Evolutionary conservation across 2,329 filamentous ascomycete species (phyloP).

Genomic region (Talaromyces sp.): DNA sequence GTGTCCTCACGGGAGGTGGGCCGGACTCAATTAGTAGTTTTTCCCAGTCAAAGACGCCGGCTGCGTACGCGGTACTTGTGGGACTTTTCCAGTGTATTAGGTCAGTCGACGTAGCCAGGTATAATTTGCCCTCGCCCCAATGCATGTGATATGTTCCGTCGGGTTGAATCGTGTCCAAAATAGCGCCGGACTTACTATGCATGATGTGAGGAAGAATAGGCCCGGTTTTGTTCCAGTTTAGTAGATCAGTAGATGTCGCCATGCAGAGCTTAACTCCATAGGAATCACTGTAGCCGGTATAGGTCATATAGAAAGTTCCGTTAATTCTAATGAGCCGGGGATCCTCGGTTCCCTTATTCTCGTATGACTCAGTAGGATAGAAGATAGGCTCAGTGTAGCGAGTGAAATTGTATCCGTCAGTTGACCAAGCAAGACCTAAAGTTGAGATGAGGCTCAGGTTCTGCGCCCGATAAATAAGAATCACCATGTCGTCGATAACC

Average conservation of each 20-base stretch:
- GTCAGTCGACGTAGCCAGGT: slow-evolving; percentile 24
- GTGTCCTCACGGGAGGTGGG: slow-evolving; percentile 26
- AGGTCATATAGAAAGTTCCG: slow-evolving; percentile 34
- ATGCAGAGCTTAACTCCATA: slow-evolving; percentile 27
- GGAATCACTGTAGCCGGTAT: slow-evolving; percentile 26
- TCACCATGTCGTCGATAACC: slow-evolving; percentile 20
- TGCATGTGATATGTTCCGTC: slow-evolving; percentile 30
- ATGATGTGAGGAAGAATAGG: slow-evolving; percentile 12
- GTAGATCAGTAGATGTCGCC: slow-evolving; percentile 30
- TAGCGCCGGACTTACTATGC: slow-evolving; percentile 13
- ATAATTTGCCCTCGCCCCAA: slow-evolving; percentile 28
- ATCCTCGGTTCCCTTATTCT: slow-evolving; percentile 29
- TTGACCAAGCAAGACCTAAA: slow-evolving; percentile 32
- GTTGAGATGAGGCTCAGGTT: slow-evolving; percentile 25
- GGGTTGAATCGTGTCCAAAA: slow-evolving; percentile 20
- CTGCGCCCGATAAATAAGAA: slow-evolving; percentile 32
- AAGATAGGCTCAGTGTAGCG: slow-evolving; percentile 26
- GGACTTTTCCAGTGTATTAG: slow-evolving; percentile 24
- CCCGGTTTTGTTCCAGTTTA: slow-evolving; percentile 27
- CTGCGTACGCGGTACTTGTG: slow-evolving; percentile 18
- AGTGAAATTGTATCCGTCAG: slow-evolving; percentile 29
- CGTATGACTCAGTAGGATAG: slow-evolving; percentile 26
- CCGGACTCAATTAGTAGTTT: slow-evolving; percentile 26
- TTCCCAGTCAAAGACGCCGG: slow-evolving; percentile 25
- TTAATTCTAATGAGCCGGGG: slow-evolving; percentile 30